Conservation (phyloP, 1,284 basidiomycete genomes). For the Puccinia polysora region DNA sequence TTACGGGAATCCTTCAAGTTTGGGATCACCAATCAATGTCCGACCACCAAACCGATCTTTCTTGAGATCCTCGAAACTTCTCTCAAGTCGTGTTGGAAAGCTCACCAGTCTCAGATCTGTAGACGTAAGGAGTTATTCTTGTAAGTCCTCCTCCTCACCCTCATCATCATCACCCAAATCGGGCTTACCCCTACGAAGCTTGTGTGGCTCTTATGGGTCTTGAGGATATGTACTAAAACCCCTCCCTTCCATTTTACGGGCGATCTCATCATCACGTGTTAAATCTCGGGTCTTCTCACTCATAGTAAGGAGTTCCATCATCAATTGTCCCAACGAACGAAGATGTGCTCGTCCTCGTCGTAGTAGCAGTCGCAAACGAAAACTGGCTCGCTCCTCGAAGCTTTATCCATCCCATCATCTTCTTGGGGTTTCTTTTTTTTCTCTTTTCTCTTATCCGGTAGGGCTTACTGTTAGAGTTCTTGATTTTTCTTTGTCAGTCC, state of each 20-base stretch:
- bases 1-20: constrained; percentile 13
- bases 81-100: background rate
- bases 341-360: too few relatives aligned
- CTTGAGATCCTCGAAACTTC: constrained; percentile 17
- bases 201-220: background rate
- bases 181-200: background rate
- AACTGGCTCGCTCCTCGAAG: too few relatives aligned
- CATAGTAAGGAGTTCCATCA: constrained; percentile 18
- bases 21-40: constrained; percentile 21
- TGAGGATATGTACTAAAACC: background rate
- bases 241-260: background rate
- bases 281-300: background rate
- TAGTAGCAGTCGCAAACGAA: too few relatives aligned
- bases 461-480: too few relatives aligned
- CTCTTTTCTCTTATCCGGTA: too few relatives aligned
- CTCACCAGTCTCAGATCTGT: background rate
- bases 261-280: background rate
- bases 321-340: constrained; percentile 5
- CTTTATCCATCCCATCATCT: too few relatives aligned
- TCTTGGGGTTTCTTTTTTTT: too few relatives aligned
- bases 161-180: background rate
- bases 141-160: constrained; percentile 4
- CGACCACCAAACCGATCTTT: background rate
- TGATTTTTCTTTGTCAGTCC: too few relatives aligned
- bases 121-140: constrained; percentile 16